phyloP scores from a whole-genome alignment of 2,329 filamentous ascomycete species.

The Diaporthe vexans region DNA sequence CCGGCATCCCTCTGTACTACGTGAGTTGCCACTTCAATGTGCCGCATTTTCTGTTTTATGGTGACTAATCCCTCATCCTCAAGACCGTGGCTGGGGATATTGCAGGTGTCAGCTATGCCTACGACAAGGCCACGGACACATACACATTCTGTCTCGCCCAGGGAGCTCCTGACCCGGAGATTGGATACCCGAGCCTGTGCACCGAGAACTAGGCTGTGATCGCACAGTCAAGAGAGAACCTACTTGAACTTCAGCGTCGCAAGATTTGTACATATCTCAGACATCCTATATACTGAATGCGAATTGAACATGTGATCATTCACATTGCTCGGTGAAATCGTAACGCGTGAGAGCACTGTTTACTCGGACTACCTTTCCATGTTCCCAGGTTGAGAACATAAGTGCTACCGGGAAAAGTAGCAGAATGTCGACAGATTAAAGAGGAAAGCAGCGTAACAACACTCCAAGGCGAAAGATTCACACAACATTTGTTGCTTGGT shows the following conservation, averaged over 20 bases:
- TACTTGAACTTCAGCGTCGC: background rate
- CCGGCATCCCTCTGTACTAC: background rate
- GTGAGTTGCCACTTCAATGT: background rate
- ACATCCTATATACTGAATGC: background rate
- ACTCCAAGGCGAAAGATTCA: too few species aligned
- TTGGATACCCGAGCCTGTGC: background rate
- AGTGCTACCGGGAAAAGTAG: too few species aligned
- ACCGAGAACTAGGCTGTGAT: background rate
- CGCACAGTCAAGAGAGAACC: background rate
- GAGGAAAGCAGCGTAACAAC: too few species aligned
- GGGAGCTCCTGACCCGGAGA: background rate
- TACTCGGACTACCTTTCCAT: too few species aligned
- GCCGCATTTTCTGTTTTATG: background rate
- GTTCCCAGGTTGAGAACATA: too few species aligned
- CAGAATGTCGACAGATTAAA: too few species aligned
- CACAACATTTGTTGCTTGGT: too few species aligned
- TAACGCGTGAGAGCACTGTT: too few species aligned
- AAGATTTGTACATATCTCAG: background rate
- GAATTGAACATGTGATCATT: too few species aligned
- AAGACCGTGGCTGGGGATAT: constrained; percentile 3
- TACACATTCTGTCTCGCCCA: constrained; percentile 1
- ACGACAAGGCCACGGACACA: background rate
- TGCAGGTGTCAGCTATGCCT: background rate
- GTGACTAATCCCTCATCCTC: background rate
- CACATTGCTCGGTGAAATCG: too few species aligned